A percentile compares a stretch with the other conserved stretches of the same genome.
Evolutionary conservation across 345 rosid species (phyloP).

Genomic region (Citropsis articulata): DNA sequence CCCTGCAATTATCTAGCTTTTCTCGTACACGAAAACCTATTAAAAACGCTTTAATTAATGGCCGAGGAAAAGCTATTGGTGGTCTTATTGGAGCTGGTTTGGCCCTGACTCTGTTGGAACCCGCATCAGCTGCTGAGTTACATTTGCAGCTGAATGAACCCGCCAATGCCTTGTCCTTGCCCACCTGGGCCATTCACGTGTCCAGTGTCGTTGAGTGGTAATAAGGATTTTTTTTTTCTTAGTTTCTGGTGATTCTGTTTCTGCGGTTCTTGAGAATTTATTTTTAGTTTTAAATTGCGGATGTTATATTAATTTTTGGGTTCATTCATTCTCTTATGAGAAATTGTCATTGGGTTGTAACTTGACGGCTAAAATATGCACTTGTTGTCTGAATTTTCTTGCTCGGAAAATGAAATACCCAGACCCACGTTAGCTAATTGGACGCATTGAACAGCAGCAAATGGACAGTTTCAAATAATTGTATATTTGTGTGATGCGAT

Average conservation of each 20-base stretch:
- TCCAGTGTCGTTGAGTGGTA: constrained; percentile 94
- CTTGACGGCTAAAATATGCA: not conserved
- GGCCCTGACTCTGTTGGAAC: constrained; percentile 40
- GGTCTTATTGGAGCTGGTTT: constrained; percentile 60
- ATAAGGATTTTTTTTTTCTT: constrained; percentile 17
- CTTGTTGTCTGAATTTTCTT: not conserved
- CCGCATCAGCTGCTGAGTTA: constrained; percentile 50
- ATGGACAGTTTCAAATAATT: not conserved
- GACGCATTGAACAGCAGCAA: not conserved
- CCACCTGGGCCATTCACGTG: constrained; percentile 91
- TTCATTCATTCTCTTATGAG: not conserved
- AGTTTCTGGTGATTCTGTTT: not conserved
- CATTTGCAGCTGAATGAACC: constrained; percentile 66
- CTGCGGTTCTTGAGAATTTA: not conserved
- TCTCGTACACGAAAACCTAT: not conserved
- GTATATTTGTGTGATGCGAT: not conserved
- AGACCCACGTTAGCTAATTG: not conserved
- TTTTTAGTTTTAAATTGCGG: not conserved
- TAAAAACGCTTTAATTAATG: constrained; percentile 10
- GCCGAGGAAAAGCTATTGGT: constrained; percentile 19
- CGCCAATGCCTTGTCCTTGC: constrained; percentile 81
- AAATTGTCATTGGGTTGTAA: not conserved
- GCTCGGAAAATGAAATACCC: not conserved
- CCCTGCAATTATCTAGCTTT: not conserved
- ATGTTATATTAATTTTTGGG: not conserved